Evolutionary conservation across 352 stramenopile species (phyloP), one percentile per base, ranked within the genome.

Genomic region (Phytophthora pluvialis): DNA sequence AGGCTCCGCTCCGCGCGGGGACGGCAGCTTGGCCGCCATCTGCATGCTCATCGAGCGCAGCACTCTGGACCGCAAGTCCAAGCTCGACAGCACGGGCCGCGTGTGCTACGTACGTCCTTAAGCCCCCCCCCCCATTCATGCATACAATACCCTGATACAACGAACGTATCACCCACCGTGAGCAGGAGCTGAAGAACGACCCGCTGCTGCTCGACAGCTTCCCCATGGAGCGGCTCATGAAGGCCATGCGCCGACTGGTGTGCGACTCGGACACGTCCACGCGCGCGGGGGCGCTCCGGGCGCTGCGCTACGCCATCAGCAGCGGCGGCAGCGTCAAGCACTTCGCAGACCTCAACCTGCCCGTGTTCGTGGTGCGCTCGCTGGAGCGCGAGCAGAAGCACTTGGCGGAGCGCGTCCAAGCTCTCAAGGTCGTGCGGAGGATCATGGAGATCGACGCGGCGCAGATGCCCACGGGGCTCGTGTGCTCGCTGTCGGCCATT

Each of bases 331-430:
- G 80, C 32, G 88, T 94, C 55, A 77, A 80, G 42, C 68, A 84
- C 46, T 86, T 93, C 32, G 60, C 84, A 45, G 77, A 90, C 28
- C 72, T 91, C 32, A 58, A 93, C 7, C 60, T 96, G n/a, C 81
- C 84, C 1, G 64, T 97, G 16, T 97, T 96, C 53, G 77, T 96
- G 10, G 87, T 95, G 13, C 75, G 88, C 3, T 86, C 87, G 4
- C 77, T 97, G 63, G 88, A 96, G 59, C 78, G 85, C n/a, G 90
- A 97, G 58, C 80, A 94, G 43, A 95, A 95, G 58, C 80, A 94
- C 33, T 58, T 96, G 16, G 79, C 84, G 0, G 90, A 97, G 66
- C 81, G 90, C 16, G 78, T 97, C 0, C 88, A 97, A 56, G 90
- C 90, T 16, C 73, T 97, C 5, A 97, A 97, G 55, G 82, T 96